These are phyloP conservation scores for Gamsiella multidivaricata DNA, from an alignment of 192 early-diverging fungal species.

Conservation along the genomic window DNA sequence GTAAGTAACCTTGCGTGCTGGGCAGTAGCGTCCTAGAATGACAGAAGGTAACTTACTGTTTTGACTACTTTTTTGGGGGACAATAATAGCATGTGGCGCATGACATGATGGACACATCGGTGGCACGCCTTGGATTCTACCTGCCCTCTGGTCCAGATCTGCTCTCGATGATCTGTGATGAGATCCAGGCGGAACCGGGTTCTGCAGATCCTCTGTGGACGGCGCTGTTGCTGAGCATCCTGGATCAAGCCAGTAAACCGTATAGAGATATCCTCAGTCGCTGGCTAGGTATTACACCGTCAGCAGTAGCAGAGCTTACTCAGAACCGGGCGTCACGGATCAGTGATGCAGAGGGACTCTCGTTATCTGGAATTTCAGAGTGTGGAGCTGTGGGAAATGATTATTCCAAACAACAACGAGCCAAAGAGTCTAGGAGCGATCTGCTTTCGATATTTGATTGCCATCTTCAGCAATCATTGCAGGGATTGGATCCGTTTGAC, in stretches of 20 bases:
- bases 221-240: constrained; percentile 25
- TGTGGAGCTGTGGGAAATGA: no score
- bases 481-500: constrained; percentile 48
- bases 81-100: constrained; percentile 20
- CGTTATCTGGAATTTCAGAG: no score
- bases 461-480: constrained; percentile 35
- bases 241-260: constrained; percentile 54
- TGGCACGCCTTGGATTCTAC: constrained; percentile 30
- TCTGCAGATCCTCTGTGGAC: constrained; percentile 32
- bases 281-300: constrained; percentile 51
- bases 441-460: constrained; percentile 32
- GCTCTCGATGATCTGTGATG: constrained; percentile 41
- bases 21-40: no score
- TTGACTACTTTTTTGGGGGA: background rate
- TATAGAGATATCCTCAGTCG: constrained; percentile 54
- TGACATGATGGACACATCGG: background rate
- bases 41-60: no score
- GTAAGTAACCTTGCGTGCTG: constrained; percentile 13
- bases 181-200: constrained; percentile 26
- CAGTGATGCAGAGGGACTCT: background rate
- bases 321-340: background rate
- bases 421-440: no score
- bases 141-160: constrained; percentile 53
- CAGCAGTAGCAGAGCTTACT: background rate
- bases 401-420: background rate